Base-by-base conservation (phyloP, 2,329 filamentous ascomycete species). In the Keithomyces neogunnii region DNA sequence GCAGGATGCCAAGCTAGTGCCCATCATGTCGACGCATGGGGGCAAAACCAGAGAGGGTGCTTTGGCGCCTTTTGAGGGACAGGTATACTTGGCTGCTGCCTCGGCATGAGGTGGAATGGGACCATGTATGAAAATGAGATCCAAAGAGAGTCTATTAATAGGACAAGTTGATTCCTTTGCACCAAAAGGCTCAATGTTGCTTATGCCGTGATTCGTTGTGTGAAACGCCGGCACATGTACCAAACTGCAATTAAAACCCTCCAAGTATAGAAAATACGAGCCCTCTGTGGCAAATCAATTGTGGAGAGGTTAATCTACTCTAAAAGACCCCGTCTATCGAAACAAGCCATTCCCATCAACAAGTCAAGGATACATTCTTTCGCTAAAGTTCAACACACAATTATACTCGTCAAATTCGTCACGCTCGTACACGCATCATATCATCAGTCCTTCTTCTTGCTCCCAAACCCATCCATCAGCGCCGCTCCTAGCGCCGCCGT, bases 401-500 rank as follows among this genome's bases (percentile, higher is more conserved):
- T 11, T 35, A 6, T 35, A 11, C 33, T 7, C 33, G 43, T 35
- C 31, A 3, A 29, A 9, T 4, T 49, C 47, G 28, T 30, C 28
- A 39, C 19, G 19, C n/a, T 49, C 39, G 28, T 33, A 6, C 32
- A 36, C 6, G 39, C 51, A 31, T 48, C 31, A 45, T 58, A 54
- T 28, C 51, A 51, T n/a, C 57, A 59, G 29, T 55, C 47, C 3
- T 61, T 57, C 11, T 66, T 59, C 56, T 68, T 68, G 51, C 63
- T 62, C 62, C 73, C 67, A 33, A 77, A 69, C 0, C 73, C 72
- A 52, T 77, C 74, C 39, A 75, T 69, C 19, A 76, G 61, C 0
- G 74, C 75, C 1, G 75, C 74, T 19, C 73, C 73, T 1, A 78
- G 53, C 2, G 74, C 75, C 2, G 74, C 73, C 2, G 73, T 73